Percentiles rank a stretch among this genome's conserved stretches.
Evolutionary conservation across 163 green algal species (phyloP).

Genomic region (Trebouxiophyceae sp.): DNA sequence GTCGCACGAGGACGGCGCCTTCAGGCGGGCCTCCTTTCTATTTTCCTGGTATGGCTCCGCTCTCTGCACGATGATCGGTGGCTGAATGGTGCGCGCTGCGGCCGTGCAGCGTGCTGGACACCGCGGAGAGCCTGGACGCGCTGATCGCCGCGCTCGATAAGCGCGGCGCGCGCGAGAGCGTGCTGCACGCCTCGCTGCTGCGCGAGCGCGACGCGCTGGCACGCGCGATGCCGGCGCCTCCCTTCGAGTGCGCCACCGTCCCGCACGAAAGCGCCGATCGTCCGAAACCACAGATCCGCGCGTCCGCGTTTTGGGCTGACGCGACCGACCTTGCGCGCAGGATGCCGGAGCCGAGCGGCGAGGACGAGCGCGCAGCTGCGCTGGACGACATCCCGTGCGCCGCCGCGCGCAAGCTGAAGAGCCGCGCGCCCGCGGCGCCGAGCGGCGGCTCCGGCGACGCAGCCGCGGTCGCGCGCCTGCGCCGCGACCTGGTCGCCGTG

Average conservation of each 20-base stretch:
- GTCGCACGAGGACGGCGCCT: constrained; percentile 27
- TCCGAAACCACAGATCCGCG: too few species aligned
- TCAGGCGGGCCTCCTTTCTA: constrained; percentile 13
- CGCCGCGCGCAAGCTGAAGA: not conserved
- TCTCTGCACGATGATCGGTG: not conserved
- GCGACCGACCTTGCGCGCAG: not conserved
- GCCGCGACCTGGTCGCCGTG: not conserved
- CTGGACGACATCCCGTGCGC: not conserved
- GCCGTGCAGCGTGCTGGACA: constrained; percentile 9
- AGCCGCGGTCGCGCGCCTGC: not conserved
- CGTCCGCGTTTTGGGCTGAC: not conserved
- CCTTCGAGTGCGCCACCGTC: not conserved
- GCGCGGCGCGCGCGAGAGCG: constrained; percentile 40
- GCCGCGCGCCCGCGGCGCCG: too few species aligned
- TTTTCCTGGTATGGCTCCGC: not conserved
- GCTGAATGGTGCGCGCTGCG: not conserved
- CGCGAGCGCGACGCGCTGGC: constrained; percentile 23
- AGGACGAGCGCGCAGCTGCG: not conserved
- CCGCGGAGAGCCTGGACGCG: constrained; percentile 29
- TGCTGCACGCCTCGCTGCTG: constrained; percentile 39
- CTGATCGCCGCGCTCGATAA: constrained; percentile 47
- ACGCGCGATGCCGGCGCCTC: constrained; percentile 32
- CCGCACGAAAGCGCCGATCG: not conserved
- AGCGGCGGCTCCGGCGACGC: not conserved
- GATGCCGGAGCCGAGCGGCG: not conserved